Base-by-base conservation (phyloP, 768 basidiomycete genomes). In the Aureoboletus auriporus region DNA sequence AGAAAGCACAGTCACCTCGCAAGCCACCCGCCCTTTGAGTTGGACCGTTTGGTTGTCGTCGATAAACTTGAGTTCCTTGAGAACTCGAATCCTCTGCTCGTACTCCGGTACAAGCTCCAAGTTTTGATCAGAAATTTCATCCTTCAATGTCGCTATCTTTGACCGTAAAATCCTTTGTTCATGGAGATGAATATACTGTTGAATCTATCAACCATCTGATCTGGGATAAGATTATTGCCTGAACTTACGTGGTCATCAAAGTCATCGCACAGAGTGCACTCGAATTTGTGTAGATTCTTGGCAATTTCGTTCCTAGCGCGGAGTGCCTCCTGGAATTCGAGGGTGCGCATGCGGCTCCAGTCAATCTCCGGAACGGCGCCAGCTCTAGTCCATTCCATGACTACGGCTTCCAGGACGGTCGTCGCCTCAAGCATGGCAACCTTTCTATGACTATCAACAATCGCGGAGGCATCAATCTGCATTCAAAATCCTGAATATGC, bases 101-200 rank as follows among this genome's bases (percentile, higher is more conserved):
- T 98, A 99, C 64, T 99, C 96, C 6, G 96, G 96, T 30, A 98
- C 78, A 14, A 98, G 79, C 61, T 96, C 96, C 49, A 98, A 71
- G 63, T 99, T 99, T 64, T 99, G 93, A 61, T 97, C 96, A 5
- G 94, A 97, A 27, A 98, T 82, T 2, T 86, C 84, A 36, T 88
- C 74, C 60, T 89, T 93, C 46, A 99, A 75, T 30, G 75, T 69
- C 2, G 82, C 82, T 49, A 99, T 86, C 56, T 83, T 86, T 31
- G 79, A 76, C 52, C 81, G 78, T 42, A 98, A 68, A 16, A 84
- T 64, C 60, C 86, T 90, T 55, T 86, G 82, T 46, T 77, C 79
- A 57, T 99, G 96, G 31, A 90, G 57, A 17, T 76, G 70, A 11
- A 70, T 61, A 62, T 96, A 97, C 95, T 99, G 58, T 29, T 30